These are phyloP conservation scores for Diplocarpon rosae DNA, from an alignment of 2,329 filamentous ascomycete species.

Conservation along the genomic window DNA sequence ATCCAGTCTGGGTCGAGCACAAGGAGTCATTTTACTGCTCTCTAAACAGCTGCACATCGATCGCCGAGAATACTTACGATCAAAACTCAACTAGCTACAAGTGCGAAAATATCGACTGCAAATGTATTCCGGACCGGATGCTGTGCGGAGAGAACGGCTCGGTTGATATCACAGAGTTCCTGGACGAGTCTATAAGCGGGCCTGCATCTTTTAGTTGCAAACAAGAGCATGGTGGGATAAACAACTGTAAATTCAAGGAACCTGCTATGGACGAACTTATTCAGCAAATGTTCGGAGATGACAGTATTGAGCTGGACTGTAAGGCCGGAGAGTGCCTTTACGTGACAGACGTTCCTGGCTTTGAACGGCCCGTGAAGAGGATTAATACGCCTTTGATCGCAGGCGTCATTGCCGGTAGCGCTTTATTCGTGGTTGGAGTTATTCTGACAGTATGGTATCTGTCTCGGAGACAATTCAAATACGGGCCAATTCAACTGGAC, in stretches of 20 bases:
- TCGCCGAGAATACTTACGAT: constrained; percentile 53
- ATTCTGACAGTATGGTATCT: constrained; percentile 82
- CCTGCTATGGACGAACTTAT: constrained; percentile 90
- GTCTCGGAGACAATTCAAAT: constrained; percentile 58
- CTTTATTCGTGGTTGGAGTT: constrained; percentile 78
- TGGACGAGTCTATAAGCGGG: constrained; percentile 71
- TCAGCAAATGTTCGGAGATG: constrained; percentile 77
- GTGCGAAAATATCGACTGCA: constrained; percentile 76
- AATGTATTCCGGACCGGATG: constrained; percentile 84
- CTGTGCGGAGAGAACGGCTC: constrained; percentile 87
- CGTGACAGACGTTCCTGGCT: constrained; percentile 85
- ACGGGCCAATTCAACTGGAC: constrained; percentile 70
- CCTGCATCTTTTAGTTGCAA: constrained; percentile 75
- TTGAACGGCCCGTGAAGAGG: constrained; percentile 74
- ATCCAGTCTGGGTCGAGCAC: constrained; percentile 81
- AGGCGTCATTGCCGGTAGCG: constrained; percentile 76
- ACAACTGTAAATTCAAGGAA: constrained; percentile 74
- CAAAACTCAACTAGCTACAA: constrained; percentile 76
- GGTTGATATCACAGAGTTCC: constrained; percentile 83
- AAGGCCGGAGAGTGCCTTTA: constrained; percentile 86
- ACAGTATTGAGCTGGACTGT: constrained; percentile 76
- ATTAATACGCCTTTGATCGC: constrained; percentile 97
- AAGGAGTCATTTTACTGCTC: constrained; percentile 94
- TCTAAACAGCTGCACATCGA: constrained; percentile 68
- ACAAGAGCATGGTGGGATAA: constrained; percentile 49